Evolutionary conservation across 192 early-diverging fungal species (phyloP).

Genomic region (Coemansia sp.): DNA sequence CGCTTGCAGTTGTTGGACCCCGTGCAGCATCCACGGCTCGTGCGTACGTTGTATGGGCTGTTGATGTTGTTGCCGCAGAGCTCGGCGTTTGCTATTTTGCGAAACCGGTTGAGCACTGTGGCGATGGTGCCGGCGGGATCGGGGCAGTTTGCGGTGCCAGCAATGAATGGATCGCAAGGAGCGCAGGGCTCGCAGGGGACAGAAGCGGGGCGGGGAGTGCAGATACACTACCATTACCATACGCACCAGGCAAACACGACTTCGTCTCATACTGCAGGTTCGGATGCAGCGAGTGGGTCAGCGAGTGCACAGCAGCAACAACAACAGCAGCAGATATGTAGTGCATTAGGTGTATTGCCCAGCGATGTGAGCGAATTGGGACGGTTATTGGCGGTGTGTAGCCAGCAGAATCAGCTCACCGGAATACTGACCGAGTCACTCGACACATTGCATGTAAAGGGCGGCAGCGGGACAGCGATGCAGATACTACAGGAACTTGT

Average conservation of each 20-base stretch:
- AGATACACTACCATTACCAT: conserved; percentile 29
- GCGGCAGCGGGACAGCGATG: not conserved
- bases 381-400: conserved; percentile 14
- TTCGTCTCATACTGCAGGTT: not conserved
- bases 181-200: conserved; percentile 2
- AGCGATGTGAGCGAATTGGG: conserved; percentile 21
- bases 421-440: not conserved
- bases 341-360: conserved; percentile 16
- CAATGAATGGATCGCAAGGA: not conserved
- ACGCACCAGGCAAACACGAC: conserved; percentile 7
- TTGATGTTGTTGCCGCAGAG: conserved; percentile 98
- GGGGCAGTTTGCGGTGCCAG: conserved; percentile 4
- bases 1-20: conserved; percentile 94
- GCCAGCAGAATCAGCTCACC: not conserved
- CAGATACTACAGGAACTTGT: conserved; percentile 23
- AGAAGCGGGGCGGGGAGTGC: not conserved
- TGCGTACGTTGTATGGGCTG: conserved; percentile 92
- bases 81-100: conserved; percentile 90
- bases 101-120: conserved; percentile 91
- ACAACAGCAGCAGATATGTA: conserved; percentile 10
- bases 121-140: conserved; percentile 17
- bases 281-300: not conserved
- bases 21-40: conserved; percentile 80
- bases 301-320: not conserved
- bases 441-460: not conserved